These are phyloP conservation scores for Tetracentron sinense DNA, from an alignment of 164 flowering plant species.

Conservation along the genomic window DNA sequence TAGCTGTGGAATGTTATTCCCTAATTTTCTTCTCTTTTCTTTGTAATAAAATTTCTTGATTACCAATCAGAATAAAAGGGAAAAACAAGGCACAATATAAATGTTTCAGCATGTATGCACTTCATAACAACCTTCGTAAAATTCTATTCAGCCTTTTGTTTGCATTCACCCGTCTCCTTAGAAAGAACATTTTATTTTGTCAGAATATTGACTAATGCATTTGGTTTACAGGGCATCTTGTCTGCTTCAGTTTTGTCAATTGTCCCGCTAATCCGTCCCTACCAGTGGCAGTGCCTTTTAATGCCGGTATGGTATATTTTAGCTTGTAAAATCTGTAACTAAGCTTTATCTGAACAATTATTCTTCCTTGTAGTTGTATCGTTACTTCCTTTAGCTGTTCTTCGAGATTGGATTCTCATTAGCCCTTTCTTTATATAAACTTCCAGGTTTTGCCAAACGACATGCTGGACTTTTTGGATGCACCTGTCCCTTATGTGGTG, in stretches of 20 bases:
- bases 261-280: constrained; percentile 87
- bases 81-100: too few species aligned
- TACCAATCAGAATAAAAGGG: too few species aligned
- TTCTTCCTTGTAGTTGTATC: background rate
- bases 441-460: constrained; percentile 94
- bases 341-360: background rate
- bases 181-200: too few species aligned
- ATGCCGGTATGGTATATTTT: constrained; percentile 68
- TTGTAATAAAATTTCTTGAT: too few species aligned
- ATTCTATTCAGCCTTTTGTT: background rate
- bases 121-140: too few species aligned
- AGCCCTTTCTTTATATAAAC: background rate
- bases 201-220: too few species aligned
- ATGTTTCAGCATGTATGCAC: too few species aligned
- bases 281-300: constrained; percentile 93
- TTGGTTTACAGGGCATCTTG: constrained; percentile 67
- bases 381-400: constrained; percentile 1
- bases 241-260: constrained; percentile 82
- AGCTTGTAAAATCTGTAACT: background rate
- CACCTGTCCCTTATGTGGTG: constrained; percentile 97
- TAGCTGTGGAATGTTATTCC: too few species aligned
- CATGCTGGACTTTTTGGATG: constrained; percentile 98
- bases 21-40: too few species aligned
- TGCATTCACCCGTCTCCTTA: too few species aligned
- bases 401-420: background rate